A percentile compares a stretch with the other conserved stretches of the same genome.
These are phyloP conservation scores for Coemansia sp. DNA, from an alignment of 192 early-diverging fungal genomes.

Conservation along the genomic window DNA sequence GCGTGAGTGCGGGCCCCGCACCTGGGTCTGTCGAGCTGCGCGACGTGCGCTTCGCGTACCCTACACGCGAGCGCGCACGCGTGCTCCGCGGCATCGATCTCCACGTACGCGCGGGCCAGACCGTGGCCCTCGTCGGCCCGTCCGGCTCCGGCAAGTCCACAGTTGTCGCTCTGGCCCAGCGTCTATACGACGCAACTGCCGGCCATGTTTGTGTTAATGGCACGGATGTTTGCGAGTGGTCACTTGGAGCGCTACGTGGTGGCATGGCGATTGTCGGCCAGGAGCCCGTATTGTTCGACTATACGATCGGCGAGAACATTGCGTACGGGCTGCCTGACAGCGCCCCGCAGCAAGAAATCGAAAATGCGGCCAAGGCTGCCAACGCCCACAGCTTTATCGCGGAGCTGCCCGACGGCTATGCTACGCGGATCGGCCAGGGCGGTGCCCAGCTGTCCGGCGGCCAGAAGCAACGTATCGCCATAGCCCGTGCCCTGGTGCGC, in stretches of 20 bases:
- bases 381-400: slow-evolving; percentile 64
- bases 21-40: slow-evolving; percentile 21
- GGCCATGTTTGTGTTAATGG: slow-evolving; percentile 66
- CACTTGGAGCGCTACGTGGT: slow-evolving; percentile 64
- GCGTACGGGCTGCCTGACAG: slow-evolving; percentile 61
- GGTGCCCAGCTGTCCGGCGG: slow-evolving; percentile 65
- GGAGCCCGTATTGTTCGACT: slow-evolving; percentile 89
- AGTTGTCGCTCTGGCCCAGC: slow-evolving; percentile 62
- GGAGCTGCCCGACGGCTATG: slow-evolving; percentile 58
- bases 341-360: slow-evolving; percentile 60
- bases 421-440: slow-evolving; percentile 68
- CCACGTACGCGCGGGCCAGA: slow-evolving; percentile 58
- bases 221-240: slow-evolving; percentile 60
- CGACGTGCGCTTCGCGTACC: slow-evolving; percentile 61
- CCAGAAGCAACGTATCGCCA: slow-evolving; percentile 70
- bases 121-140: slow-evolving; percentile 82
- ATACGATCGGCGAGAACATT: slow-evolving; percentile 88
- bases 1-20: slow-evolving; percentile 31
- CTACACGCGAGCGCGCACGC: slow-evolving; percentile 58
- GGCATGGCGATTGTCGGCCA: slow-evolving; percentile 88
- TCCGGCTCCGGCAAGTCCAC: slow-evolving; percentile 87
- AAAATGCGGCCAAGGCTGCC: slow-evolving; percentile 54
- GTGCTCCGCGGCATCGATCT: slow-evolving; percentile 62
- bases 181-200: slow-evolving; percentile 71
- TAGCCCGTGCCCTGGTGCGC: slow-evolving; percentile 67